A percentile compares a stretch with the other conserved stretches of the same genome.
Evolutionary conservation across 768 basidiomycete species (phyloP).

Genomic region (Sporobolomyces roseus): DNA sequence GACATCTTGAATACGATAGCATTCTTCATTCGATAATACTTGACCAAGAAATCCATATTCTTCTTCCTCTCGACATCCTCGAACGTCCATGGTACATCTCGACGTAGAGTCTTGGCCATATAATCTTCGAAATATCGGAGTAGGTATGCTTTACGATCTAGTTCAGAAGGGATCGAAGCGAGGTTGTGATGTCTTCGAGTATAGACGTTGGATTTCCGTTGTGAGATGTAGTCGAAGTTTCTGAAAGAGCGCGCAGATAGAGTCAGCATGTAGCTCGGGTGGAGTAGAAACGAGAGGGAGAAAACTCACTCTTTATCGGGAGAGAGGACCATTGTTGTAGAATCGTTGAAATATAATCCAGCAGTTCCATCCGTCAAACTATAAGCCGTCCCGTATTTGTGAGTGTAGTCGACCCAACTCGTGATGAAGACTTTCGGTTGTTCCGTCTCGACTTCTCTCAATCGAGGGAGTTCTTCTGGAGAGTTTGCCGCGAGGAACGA

Average conservation of each 20-base stretch:
- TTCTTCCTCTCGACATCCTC: slow-evolving; percentile 63
- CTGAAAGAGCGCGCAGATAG: slow-evolving; percentile 51
- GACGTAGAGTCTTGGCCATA: slow-evolving; percentile 83
- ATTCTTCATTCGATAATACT: slow-evolving; percentile 93
- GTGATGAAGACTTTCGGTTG: slow-evolving; percentile 73
- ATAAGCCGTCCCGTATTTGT: slow-evolving; percentile 99
- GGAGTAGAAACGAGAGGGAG: slow-evolving; percentile 3
- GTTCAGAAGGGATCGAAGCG: slow-evolving; percentile 50
- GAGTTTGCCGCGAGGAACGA: slow-evolving; percentile 18
- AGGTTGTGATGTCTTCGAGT: slow-evolving; percentile 62
- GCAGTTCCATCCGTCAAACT: slow-evolving; percentile 91
- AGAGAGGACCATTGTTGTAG: slow-evolving; percentile 75
- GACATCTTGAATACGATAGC: slow-evolving; percentile 95
- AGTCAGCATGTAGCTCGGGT: background rate
- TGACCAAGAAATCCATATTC: slow-evolving; percentile 94
- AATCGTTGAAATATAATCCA: slow-evolving; percentile 95
- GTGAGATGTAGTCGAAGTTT: slow-evolving; percentile 76
- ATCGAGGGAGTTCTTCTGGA: background rate
- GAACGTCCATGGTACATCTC: slow-evolving; percentile 78
- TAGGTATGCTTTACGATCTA: slow-evolving; percentile 86
- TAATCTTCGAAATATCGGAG: slow-evolving; percentile 91
- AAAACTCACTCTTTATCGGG: slow-evolving; percentile 75
- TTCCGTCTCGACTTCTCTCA: background rate
- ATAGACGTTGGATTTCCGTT: slow-evolving; percentile 61
- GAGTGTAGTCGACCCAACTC: slow-evolving; percentile 98